These are phyloP conservation scores for Angophora floribunda DNA, from an alignment of 345 rosid species.

Conservation along the genomic window DNA sequence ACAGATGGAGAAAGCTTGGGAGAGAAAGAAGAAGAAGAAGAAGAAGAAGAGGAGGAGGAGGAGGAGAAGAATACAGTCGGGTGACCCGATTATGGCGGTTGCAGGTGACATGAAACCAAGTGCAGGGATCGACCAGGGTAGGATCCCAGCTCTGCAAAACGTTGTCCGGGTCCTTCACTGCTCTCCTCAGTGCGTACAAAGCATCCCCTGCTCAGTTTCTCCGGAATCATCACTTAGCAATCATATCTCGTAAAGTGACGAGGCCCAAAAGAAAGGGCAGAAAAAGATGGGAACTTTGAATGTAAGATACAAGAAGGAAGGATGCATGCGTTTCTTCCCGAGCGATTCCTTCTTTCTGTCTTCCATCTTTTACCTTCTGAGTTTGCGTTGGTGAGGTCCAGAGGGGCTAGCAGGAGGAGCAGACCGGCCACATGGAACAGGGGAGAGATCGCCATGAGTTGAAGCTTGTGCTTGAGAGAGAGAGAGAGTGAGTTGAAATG, in stretches of 20 bases:
- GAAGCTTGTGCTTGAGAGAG: neutral
- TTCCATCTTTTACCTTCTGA: neutral
- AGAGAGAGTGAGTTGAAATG: neutral
- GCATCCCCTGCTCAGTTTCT: conserved; percentile 41
- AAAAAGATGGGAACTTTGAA: neutral
- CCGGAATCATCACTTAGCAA: neutral
- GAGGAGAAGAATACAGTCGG: conserved; percentile 27
- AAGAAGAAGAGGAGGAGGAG: neutral
- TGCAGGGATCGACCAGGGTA: conserved; percentile 63
- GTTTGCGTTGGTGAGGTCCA: neutral
- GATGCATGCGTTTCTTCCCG: neutral
- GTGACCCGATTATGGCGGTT: conserved; percentile 44
- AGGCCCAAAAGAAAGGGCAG: neutral
- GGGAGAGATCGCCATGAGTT: neutral
- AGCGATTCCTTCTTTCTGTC: neutral
- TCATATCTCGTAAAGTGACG: neutral
- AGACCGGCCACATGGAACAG: neutral
- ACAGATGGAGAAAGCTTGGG: neutral
- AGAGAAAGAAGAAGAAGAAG: neutral
- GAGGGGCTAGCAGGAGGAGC: neutral
- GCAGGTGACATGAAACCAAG: conserved; percentile 74
- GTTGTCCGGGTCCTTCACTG: conserved; percentile 52
- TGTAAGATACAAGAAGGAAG: neutral
- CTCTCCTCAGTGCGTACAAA: conserved; percentile 44
- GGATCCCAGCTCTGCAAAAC: conserved; percentile 73